A percentile compares a stretch with the other conserved stretches of the same genome.
These are phyloP conservation scores for Diaporthe velutina DNA, from an alignment of 2,329 filamentous ascomycete species.

Conservation along the genomic window DNA sequence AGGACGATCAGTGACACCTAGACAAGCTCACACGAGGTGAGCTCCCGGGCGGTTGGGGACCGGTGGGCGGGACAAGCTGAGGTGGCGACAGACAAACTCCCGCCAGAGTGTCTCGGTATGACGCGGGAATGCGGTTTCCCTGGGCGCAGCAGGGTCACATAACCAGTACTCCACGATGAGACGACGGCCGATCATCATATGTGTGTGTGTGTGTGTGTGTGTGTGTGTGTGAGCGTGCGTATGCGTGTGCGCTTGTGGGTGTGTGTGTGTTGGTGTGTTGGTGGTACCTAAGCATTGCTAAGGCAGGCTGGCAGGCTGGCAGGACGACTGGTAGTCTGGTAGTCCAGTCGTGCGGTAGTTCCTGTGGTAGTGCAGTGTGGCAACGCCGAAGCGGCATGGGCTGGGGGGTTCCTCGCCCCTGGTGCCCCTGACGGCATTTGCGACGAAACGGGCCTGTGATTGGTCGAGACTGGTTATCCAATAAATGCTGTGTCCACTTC, in stretches of 20 bases:
- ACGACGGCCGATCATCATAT: constrained; percentile 1
- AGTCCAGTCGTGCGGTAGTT: neutral
- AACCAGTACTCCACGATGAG: constrained; percentile 4
- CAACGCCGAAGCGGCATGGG: constrained; percentile 33
- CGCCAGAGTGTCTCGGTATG: constrained; percentile 28
- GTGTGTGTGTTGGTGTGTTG: neutral
- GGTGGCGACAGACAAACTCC: constrained; percentile 27
- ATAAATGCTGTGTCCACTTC: constrained; percentile 34
- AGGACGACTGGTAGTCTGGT: neutral
- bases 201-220: neutral
- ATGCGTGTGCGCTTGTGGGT: neutral
- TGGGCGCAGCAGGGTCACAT: constrained; percentile 30
- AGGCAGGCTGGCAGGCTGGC: neutral
- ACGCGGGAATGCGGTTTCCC: constrained; percentile 20
- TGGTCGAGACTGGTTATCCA: constrained; percentile 12
- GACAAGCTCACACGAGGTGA: constrained; percentile 26
- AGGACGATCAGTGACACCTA: constrained; percentile 22
- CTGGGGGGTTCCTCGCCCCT: constrained; percentile 24
- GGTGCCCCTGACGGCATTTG: constrained; percentile 36
- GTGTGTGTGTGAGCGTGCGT: neutral
- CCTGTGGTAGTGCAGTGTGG: constrained; percentile 29
- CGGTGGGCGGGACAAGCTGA: neutral
- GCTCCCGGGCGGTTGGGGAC: constrained; percentile 5
- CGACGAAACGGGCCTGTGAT: constrained; percentile 24
- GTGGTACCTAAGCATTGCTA: neutral